phyloP scores from a whole-genome alignment of 768 basidiomycete genomes.

The Podaxis carcinomalis region DNA sequence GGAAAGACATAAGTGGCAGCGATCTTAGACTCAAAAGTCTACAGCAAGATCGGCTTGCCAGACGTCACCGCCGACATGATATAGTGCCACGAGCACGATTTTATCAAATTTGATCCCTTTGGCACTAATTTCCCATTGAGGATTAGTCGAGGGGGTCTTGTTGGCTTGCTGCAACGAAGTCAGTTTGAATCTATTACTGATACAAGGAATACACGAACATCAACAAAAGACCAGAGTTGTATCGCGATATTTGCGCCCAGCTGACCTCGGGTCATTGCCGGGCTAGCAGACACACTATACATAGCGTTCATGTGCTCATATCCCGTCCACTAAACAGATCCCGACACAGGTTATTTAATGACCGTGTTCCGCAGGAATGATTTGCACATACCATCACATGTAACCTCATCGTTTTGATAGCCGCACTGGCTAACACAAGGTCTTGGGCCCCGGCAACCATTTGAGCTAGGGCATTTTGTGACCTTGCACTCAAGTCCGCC shows the following conservation, averaged over 20 bases:
- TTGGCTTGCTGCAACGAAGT: background rate
- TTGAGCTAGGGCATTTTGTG: constrained; percentile 8
- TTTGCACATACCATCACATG: constrained; percentile 10
- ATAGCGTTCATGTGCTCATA: constrained; percentile 10
- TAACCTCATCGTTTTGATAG: constrained; percentile 5
- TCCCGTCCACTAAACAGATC: constrained; percentile 12
- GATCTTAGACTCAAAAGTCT: background rate
- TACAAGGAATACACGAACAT: background rate
- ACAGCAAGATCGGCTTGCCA: constrained; percentile 16
- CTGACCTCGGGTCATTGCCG: constrained; percentile 37
- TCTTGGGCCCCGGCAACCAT: constrained; percentile 14
- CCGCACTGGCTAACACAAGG: background rate
- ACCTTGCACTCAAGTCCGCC: constrained; percentile 3
- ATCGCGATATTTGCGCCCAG: constrained; percentile 34
- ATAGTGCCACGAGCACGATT: constrained; percentile 12
- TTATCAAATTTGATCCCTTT: constrained; percentile 11
- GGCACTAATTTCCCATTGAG: constrained; percentile 8
- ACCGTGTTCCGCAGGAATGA: constrained; percentile 6
- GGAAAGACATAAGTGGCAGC: background rate
- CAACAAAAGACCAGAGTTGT: constrained; percentile 12
- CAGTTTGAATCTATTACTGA: background rate
- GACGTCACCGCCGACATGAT: constrained; percentile 12
- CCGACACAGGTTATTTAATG: constrained; percentile 13
- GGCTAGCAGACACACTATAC: background rate
- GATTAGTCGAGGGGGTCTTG: constrained; percentile 13